These are phyloP conservation scores for Polyporus arcularius DNA, from an alignment of 768 basidiomycete genomes.

Conservation along the genomic window DNA sequence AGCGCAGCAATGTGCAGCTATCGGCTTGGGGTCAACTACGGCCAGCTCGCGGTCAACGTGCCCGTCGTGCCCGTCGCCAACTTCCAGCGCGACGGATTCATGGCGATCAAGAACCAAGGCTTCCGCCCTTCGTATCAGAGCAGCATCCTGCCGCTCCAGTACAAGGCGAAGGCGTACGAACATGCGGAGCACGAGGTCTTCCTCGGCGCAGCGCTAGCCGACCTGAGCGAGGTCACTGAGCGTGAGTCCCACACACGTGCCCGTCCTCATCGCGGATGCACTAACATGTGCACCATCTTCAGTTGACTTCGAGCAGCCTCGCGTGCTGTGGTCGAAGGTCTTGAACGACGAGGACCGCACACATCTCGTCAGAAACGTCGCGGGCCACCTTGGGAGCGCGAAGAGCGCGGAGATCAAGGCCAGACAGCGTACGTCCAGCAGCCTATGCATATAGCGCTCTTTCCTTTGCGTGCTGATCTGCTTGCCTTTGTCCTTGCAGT, in stretches of 20 bases:
- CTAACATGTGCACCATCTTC: no score
- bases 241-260: conserved; percentile 47
- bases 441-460: background rate
- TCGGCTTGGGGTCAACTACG: conserved; percentile 79
- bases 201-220: conserved; percentile 65
- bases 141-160: conserved; percentile 64
- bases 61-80: conserved; percentile 74
- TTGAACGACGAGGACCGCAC: conserved; percentile 60
- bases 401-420: conserved; percentile 62
- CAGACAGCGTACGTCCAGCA: conserved; percentile 60
- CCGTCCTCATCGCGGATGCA: background rate
- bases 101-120: conserved; percentile 77
- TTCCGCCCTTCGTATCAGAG: conserved; percentile 86
- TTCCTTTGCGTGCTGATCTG: background rate
- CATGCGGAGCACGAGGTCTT: conserved; percentile 69
- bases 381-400: conserved; percentile 60
- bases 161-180: conserved; percentile 46
- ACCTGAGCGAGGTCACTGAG: conserved; percentile 77
- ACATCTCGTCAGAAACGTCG: conserved; percentile 67
- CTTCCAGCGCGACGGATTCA: conserved; percentile 89
- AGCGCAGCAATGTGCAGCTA: conserved; percentile 33
- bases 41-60: conserved; percentile 86
- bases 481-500: conserved; percentile 40
- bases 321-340: conserved; percentile 67
- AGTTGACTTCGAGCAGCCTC: conserved; percentile 89